Conservation (phyloP, 345 rosid species). For the Salix viminalis region DNA sequence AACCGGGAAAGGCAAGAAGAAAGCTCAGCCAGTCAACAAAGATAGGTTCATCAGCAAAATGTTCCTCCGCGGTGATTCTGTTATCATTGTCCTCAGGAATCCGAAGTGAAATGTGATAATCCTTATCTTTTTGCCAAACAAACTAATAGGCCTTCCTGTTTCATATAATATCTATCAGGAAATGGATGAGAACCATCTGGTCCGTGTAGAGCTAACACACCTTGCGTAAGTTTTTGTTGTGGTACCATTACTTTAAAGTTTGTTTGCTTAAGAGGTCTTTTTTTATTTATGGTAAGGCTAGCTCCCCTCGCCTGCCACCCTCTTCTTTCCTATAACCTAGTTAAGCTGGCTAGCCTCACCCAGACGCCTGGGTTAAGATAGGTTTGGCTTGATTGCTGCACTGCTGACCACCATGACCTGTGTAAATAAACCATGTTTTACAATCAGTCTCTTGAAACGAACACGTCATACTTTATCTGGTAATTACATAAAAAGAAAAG, state of each 20-base stretch:
- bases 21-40: conserved; percentile 85
- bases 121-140: not conserved
- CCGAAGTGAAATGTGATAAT: conserved; percentile 50
- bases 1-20: conserved; percentile 98
- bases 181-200: not conserved
- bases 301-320: not conserved
- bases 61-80: conserved; percentile 98
- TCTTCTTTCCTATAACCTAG: not conserved
- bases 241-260: not conserved
- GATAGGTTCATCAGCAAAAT: conserved; percentile 96
- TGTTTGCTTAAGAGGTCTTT: not conserved
- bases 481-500: no score
- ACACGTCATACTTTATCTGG: not conserved
- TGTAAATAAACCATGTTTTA: not conserved
- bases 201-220: not conserved
- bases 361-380: not conserved
- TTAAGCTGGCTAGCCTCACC: not conserved
- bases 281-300: not conserved
- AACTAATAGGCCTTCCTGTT: not conserved
- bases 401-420: not conserved
- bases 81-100: conserved; percentile 90
- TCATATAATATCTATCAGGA: not conserved
- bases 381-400: not conserved
- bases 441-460: not conserved
- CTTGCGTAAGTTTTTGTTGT: not conserved